Conservation (phyloP, 2,329 filamentous ascomycete genomes). For the Microsporum audouinii region DNA sequence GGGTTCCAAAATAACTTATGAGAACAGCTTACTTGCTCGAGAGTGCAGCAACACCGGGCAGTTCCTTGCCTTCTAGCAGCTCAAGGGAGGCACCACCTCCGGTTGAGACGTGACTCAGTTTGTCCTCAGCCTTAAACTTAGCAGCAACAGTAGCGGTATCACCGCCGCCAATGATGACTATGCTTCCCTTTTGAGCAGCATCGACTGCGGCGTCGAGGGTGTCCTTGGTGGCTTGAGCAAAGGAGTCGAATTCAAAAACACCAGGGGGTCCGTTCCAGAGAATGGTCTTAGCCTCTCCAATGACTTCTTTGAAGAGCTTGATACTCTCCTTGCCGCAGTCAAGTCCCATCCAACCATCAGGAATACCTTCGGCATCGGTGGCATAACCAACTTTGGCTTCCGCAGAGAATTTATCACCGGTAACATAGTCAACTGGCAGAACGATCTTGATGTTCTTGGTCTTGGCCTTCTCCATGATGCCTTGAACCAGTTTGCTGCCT, state of each 20-base stretch:
- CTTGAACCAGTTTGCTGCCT: constrained; percentile 78
- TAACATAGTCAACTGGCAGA: constrained; percentile 89
- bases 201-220: constrained; percentile 80
- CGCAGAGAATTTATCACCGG: constrained; percentile 83
- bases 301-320: constrained; percentile 77
- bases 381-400: constrained; percentile 72
- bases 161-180: constrained; percentile 96
- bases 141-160: constrained; percentile 96
- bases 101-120: constrained; percentile 96
- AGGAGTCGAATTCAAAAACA: constrained; percentile 95
- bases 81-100: constrained; percentile 92
- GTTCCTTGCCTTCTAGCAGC: constrained; percentile 93
- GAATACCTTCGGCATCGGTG: constrained; percentile 78
- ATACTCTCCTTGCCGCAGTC: constrained; percentile 86
- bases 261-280: constrained; percentile 97
- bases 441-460: constrained; percentile 91
- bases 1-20: background rate
- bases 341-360: constrained; percentile 95
- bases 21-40: constrained; percentile 50
- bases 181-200: constrained; percentile 72
- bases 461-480: constrained; percentile 91
- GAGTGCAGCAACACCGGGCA: constrained; percentile 85
- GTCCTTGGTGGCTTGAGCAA: constrained; percentile 82
- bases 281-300: constrained; percentile 83
- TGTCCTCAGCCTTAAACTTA: constrained; percentile 91